These are phyloP conservation scores for Austroboletus festivus DNA, from an alignment of 768 basidiomycete species.

Conservation along the genomic window DNA sequence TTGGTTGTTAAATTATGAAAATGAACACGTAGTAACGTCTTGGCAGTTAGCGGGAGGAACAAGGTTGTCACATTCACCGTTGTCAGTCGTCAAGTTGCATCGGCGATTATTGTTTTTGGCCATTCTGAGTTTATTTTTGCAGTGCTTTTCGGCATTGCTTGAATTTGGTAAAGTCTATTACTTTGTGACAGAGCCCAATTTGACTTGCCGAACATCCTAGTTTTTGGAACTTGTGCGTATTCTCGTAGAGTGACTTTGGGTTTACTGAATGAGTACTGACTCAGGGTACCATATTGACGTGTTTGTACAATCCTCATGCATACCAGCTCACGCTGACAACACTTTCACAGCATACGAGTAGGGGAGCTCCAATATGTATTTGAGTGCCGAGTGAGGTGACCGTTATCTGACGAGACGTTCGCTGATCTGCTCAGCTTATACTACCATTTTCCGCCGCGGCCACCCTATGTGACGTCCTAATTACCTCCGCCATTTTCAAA, in stretches of 20 bases:
- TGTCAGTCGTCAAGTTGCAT: conserved; percentile 4
- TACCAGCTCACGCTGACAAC: background rate
- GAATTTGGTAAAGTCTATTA: conserved; percentile 1
- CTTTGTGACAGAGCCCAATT: too few species aligned
- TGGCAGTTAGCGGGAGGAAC: conserved; percentile 15
- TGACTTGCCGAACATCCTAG: conserved; percentile 1
- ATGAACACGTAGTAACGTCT: background rate
- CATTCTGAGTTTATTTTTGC: background rate
- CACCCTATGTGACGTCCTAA: background rate
- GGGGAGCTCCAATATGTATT: background rate
- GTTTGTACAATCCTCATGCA: conserved; percentile 2
- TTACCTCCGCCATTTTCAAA: background rate
- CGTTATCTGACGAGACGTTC: too few species aligned
- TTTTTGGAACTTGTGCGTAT: conserved; percentile 9
- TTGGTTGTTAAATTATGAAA: background rate
- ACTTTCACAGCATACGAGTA: background rate
- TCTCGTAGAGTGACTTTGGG: background rate
- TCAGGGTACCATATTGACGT: conserved; percentile 2
- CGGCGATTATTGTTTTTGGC: background rate
- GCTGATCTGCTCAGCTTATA: too few species aligned
- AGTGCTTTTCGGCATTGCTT: background rate
- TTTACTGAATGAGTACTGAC: background rate
- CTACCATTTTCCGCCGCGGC: too few species aligned
- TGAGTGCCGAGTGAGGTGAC: conserved; percentile 6
- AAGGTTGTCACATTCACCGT: conserved; percentile 6